These are phyloP conservation scores for Penicillium subrubescens DNA, from an alignment of 495 filamentous ascomycete species.

Conservation along the genomic window DNA sequence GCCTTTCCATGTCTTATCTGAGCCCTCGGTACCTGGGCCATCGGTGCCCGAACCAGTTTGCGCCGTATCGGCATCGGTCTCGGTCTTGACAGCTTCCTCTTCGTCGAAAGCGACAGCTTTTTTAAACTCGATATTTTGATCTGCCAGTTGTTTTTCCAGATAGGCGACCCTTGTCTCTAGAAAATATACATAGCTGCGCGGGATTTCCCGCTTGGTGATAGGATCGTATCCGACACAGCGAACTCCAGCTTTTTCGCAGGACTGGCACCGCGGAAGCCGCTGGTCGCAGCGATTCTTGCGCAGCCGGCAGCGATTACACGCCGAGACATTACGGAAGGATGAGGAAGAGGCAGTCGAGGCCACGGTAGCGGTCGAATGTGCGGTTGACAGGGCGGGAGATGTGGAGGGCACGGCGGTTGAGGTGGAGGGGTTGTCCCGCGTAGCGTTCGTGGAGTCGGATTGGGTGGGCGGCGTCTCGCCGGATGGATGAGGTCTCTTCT, in stretches of 20 bases:
- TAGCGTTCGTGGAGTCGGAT: conserved; percentile 21
- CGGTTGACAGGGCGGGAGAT: conserved; percentile 21
- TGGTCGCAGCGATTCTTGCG: conserved; percentile 96
- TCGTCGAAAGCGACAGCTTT: conserved; percentile 78
- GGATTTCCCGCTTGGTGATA: conserved; percentile 92
- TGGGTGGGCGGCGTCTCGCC: conserved; percentile 23
- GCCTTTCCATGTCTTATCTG: conserved; percentile 28
- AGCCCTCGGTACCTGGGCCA: conserved; percentile 16
- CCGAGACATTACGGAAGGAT: conserved; percentile 89
- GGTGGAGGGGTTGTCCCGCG: conserved; percentile 21
- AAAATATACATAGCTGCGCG: conserved; percentile 92
- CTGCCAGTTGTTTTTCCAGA: conserved; percentile 74
- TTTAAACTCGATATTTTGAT: conserved; percentile 71
- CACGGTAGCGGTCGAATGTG: conserved; percentile 24
- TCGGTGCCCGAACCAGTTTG: conserved; percentile 21
- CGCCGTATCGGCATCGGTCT: conserved; percentile 34
- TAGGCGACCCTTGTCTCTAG: conserved; percentile 83
- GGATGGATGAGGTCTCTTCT: conserved; percentile 45
- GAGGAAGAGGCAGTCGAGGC: conserved; percentile 44
- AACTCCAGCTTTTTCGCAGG: conserved; percentile 86
- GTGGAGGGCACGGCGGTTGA: conserved; percentile 17
- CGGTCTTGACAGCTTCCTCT: conserved; percentile 44
- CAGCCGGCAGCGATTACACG: conserved; percentile 88
- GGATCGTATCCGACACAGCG: conserved; percentile 95
- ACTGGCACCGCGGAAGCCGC: conserved; percentile 82